These are phyloP conservation scores for Calonectria pseudoturangicola DNA, from an alignment of 2,329 filamentous ascomycete species.

Conservation along the genomic window DNA sequence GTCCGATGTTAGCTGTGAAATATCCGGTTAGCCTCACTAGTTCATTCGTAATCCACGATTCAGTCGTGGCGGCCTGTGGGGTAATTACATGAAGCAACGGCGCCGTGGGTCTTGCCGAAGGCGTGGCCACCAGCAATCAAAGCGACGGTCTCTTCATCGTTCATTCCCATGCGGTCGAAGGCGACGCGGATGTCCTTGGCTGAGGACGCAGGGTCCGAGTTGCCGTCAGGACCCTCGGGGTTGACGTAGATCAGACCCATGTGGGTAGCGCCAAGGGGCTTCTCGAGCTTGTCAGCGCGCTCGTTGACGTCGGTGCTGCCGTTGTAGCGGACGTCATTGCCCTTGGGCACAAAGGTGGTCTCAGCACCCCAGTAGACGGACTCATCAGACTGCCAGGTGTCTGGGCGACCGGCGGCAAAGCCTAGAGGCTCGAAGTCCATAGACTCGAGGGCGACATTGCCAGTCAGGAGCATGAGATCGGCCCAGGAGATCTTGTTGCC, in stretches of 20 bases:
- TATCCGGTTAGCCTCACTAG: neutral
- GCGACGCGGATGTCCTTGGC: conserved; percentile 83
- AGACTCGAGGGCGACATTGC: conserved; percentile 85
- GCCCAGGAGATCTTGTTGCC: conserved; percentile 89
- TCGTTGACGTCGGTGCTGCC: conserved; percentile 59
- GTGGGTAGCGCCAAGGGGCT: conserved; percentile 78
- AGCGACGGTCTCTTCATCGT: conserved; percentile 86
- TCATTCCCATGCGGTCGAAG: conserved; percentile 88
- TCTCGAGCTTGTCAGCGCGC: conserved; percentile 68
- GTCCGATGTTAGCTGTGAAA: conserved; percentile 71
- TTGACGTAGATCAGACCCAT: conserved; percentile 91
- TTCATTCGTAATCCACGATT: too few species aligned
- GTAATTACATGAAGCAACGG: conserved; percentile 31
- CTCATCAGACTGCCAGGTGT: conserved; percentile 85
- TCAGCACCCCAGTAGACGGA: conserved; percentile 86
- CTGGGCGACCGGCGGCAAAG: conserved; percentile 82
- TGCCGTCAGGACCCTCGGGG: conserved; percentile 84
- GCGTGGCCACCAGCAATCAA: conserved; percentile 85
- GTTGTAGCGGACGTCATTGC: conserved; percentile 82
- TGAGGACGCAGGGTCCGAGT: conserved; percentile 80
- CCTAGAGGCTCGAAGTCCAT: conserved; percentile 86
- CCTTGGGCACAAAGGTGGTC: conserved; percentile 69
- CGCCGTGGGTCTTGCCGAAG: conserved; percentile 88
- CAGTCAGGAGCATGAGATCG: conserved; percentile 81
- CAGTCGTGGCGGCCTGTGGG: conserved; percentile 1